Evolutionary conservation across 179 eudicot genomes (phyloP), one percentile per base, ranked within the genome.

Genomic region (Drosera spatulata): DNA sequence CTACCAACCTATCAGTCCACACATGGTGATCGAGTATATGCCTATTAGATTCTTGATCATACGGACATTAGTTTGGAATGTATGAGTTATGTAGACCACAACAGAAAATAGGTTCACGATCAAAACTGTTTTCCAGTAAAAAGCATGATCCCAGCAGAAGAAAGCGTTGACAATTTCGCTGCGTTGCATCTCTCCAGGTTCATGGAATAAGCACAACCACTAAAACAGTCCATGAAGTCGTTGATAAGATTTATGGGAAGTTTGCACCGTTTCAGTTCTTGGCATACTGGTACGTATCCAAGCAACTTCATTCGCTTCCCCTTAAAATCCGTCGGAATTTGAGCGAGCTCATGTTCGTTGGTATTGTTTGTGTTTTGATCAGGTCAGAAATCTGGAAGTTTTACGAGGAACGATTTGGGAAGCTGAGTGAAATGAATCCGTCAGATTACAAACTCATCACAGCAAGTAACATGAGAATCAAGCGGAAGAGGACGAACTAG

Each of bases 371-470:
- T 9, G 8, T 6, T 22, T 22, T 69, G 9, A 54, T 38, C 79
- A 88, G 96, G 96, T 81, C 71, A 51, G 96, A 88, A 67, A 53
- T 88, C 2, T 88, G 96, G 96, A 69, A 69, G 13, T 88, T 86
- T 67, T 88, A 88, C 40, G 94, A 81, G 75, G 77, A 71, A 66
- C 62, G 75, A 72, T 88, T 86, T 77, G 96, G 96, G 39, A 86
- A 82, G 61, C 69, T 77, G 38, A 80, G 95, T 56, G 85, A 81
- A 70, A 82, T 88, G 96, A 73, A 74, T 38, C 61, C 63, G 39
- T 67, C 84, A 9, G 71, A 69, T 10, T 86, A 88, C 65, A 73
- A 74, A 75, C 83, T 80, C 60, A 77, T 88, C 15, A 88, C 96
- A 50, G 96, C 94, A 9, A 75, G 82, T 61, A 86, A 88, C 55